These are phyloP conservation scores for Xylaria sp. DNA, from an alignment of 2,329 filamentous ascomycete genomes.

Conservation along the genomic window DNA sequence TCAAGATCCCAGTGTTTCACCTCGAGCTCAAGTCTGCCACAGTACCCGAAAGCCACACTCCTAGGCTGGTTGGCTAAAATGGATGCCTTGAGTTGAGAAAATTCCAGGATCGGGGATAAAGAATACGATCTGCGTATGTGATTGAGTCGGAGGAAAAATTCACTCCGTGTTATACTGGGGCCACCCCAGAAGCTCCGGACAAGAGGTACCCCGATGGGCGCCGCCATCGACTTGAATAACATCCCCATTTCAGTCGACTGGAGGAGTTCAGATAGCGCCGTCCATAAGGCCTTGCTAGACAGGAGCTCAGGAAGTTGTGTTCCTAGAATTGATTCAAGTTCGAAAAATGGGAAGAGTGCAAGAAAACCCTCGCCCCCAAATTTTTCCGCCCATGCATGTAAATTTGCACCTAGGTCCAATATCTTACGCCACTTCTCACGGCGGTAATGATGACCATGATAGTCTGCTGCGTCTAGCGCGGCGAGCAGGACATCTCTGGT, in stretches of 20 bases:
- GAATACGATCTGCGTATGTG: neutral
- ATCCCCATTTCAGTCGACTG: slow-evolving; percentile 11
- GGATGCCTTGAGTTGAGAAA: neutral
- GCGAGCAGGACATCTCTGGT: neutral
- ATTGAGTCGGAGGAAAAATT: neutral
- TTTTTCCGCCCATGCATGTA: neutral
- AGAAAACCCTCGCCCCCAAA: slow-evolving; percentile 6
- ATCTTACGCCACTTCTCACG: neutral
- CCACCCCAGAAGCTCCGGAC: neutral
- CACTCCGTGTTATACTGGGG: neutral
- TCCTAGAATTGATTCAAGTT: neutral
- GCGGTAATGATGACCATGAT: too few relatives aligned
- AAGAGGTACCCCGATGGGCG: neutral
- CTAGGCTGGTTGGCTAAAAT: neutral
- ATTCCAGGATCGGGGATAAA: neutral
- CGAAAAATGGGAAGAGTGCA: neutral
- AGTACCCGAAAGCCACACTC: slow-evolving; percentile 1
- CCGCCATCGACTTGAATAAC: slow-evolving; percentile 7
- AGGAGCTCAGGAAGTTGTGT: neutral
- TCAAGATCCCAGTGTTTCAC: neutral
- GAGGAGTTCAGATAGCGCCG: neutral
- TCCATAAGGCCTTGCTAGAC: neutral
- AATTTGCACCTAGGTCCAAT: neutral
- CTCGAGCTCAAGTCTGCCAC: too few relatives aligned
- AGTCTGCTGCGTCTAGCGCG: neutral